Conservation (phyloP, 2,329 filamentous ascomycete species). For the Clonostachys rhizophaga region DNA sequence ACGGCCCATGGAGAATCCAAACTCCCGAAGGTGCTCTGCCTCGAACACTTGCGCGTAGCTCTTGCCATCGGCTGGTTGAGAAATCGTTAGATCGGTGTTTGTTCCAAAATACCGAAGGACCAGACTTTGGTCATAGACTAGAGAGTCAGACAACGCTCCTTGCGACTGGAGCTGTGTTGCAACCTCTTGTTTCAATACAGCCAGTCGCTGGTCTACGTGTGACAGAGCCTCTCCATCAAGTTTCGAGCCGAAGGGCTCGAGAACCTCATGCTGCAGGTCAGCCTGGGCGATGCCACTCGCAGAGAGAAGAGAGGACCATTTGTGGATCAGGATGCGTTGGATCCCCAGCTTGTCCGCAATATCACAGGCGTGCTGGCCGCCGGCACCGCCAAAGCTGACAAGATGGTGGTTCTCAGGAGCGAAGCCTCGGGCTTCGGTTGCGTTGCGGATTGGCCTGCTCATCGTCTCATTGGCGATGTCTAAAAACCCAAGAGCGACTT, state of each 20-base stretch:
- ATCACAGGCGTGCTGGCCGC: slow-evolving; percentile 53
- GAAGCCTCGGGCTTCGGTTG: slow-evolving; percentile 57
- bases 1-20: slow-evolving; percentile 29
- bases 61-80: slow-evolving; percentile 14
- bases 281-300: slow-evolving; percentile 37
- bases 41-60: slow-evolving; percentile 14
- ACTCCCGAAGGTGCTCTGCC: slow-evolving; percentile 28
- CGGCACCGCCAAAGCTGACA: slow-evolving; percentile 60
- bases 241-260: background rate
- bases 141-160: background rate
- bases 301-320: slow-evolving; percentile 30
- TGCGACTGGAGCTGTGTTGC: background rate
- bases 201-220: too few relatives aligned
- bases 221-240: too few relatives aligned
- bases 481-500: slow-evolving; percentile 63
- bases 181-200: background rate
- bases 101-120: slow-evolving; percentile 45
- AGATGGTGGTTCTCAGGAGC: slow-evolving; percentile 21
- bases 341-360: slow-evolving; percentile 35
- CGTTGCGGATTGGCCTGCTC: slow-evolving; percentile 68
- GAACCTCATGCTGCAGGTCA: slow-evolving; percentile 26
- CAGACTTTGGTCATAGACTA: slow-evolving; percentile 34
- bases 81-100: slow-evolving; percentile 41
- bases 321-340: slow-evolving; percentile 30
- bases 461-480: slow-evolving; percentile 74